Evolutionary conservation across 225 moss, liverwort and hornwort genomes (phyloP).

Genomic region (Lunularia cruciata): DNA sequence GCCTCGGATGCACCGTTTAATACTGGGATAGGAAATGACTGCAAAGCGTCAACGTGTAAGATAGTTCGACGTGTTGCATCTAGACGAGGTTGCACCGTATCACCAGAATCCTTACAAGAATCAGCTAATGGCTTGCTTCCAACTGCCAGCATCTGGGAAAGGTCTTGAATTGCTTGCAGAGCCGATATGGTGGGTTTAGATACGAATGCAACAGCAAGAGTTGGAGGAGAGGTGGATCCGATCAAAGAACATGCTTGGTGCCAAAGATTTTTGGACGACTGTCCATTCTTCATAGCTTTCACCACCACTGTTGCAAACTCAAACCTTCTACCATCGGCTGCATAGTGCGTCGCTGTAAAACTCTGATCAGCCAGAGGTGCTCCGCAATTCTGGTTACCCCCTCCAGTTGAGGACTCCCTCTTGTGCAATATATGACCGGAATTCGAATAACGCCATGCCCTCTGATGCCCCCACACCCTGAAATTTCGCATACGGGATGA

Average conservation of each 20-base stretch:
- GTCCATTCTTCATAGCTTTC: constrained; percentile 37
- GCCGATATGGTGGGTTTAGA: constrained; percentile 49
- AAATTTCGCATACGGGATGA: constrained; percentile 1
- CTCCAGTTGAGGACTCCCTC: background rate
- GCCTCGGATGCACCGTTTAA: background rate
- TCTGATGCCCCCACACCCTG: background rate
- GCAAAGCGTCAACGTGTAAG: background rate
- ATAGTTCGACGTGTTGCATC: background rate
- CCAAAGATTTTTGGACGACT: constrained; percentile 37
- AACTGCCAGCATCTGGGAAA: constrained; percentile 29
- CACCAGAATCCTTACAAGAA: background rate
- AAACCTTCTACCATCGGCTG: constrained; percentile 40
- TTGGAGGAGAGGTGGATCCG: constrained; percentile 35
- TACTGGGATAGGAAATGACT: background rate
- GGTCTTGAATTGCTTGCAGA: constrained; percentile 32
- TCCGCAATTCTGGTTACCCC: background rate
- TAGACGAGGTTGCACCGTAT: too few relatives aligned
- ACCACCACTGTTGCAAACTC: constrained; percentile 48
- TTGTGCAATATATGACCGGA: background rate
- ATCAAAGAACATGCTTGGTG: constrained; percentile 42
- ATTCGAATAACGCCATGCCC: constrained; percentile 3
- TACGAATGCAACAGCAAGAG: constrained; percentile 51
- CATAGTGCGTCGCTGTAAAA: constrained; percentile 33
- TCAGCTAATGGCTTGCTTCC: background rate
- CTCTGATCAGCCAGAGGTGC: constrained; percentile 32